Evolutionary conservation across 2,329 filamentous ascomycete species (phyloP), one percentile per base, ranked within the genome.

Genomic region (Amauroascus niger): DNA sequence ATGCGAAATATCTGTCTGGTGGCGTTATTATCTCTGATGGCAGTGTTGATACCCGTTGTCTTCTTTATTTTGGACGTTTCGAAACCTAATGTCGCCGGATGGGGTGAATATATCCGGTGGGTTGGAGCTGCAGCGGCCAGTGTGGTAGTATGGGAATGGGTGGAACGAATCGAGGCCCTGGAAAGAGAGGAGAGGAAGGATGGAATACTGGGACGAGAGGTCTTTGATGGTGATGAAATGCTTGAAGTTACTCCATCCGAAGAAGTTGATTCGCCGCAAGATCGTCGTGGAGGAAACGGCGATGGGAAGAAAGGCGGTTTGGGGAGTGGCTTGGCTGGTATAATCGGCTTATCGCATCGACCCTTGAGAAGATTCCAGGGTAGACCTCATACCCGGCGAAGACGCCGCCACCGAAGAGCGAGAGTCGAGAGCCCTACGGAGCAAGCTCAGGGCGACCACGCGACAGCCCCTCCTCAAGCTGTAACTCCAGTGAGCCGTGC

Each of bases 111-210:
- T 65, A 90, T 95, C 44, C 79, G 89, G 63, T 96, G 90, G 90
- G 90, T 95, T n/a, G 90, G 90, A 46, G 89, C 89, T 1, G 89
- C 90, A 0, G 89, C 89, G 1, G 90, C 90, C 26, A 95, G 88
- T 70, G 90, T 95, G n/a, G 87, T 95, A 20, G 90, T 96, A 1
- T 96, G 90, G 90, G 90, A 96, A 69, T 96, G 90, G 90, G 90
- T 96, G 2, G 90, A 96, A 69, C 80, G 90, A 24, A 96, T 96
- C 47, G 90, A 96, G 67, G 88, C 89, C 0, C 70, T 95, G 57
- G 90, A 96, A 72, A 81, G 90, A 60, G 89, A 95, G 67, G 89
- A 95, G 67, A 88, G 90, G 70, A 95, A 94, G 69, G 89, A 95
- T 62, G 90, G 90, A 0, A 94, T 96, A 53, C 72, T 96, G 1